These are phyloP conservation scores for Wickerhamiella sorbophila DNA, from an alignment of 805 yeast species.

Conservation along the genomic window DNA sequence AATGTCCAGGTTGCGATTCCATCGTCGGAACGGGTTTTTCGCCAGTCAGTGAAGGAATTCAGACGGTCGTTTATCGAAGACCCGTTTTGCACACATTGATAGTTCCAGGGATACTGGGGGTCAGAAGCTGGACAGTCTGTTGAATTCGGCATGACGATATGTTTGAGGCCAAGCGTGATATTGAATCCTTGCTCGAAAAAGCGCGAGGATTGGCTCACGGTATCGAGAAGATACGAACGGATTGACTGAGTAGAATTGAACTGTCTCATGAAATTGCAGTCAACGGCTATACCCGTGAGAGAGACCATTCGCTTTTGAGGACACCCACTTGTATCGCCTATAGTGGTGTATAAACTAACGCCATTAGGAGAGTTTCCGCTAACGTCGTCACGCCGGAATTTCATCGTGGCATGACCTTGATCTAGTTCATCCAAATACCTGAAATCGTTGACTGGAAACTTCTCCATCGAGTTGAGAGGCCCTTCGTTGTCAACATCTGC, in stretches of 20 bases:
- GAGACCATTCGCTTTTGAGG: conserved; percentile 23
- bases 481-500: conserved; percentile 12
- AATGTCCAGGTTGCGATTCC: conserved; percentile 27
- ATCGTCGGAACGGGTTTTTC: conserved; percentile 18
- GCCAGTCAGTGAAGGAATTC: conserved; percentile 22
- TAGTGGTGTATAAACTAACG: conserved; percentile 13
- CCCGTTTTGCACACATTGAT: conserved; percentile 12
- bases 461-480: conserved; percentile 5
- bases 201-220: conserved; percentile 24
- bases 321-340: conserved; percentile 25
- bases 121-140: conserved; percentile 17
- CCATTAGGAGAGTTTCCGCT: neutral
- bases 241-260: conserved; percentile 20
- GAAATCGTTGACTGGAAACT: conserved; percentile 8
- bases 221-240: conserved; percentile 21
- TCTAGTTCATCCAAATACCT: neutral
- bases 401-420: no score
- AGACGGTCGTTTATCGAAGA: conserved; percentile 19
- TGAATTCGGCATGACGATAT: conserved; percentile 20
- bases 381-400: neutral
- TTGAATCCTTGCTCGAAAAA: conserved; percentile 26
- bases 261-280: conserved; percentile 23
- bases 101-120: conserved; percentile 20
- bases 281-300: conserved; percentile 27
- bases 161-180: conserved; percentile 24